These are phyloP conservation scores for Lathyrus aphaca DNA, from an alignment of 306 rosid genomes.

Conservation along the genomic window DNA sequence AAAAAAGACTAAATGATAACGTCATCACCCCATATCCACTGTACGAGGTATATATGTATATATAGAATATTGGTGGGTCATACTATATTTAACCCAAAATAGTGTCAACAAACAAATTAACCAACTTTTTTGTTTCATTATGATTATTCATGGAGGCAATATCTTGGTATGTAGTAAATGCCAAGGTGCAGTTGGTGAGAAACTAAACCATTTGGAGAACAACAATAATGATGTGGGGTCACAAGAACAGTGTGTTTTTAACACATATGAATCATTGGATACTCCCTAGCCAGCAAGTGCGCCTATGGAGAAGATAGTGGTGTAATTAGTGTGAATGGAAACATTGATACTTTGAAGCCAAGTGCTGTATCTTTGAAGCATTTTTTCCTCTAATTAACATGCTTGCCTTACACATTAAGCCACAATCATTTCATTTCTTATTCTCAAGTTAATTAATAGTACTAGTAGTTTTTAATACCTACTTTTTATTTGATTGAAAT, in stretches of 20 bases:
- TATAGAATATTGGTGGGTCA: slow-evolving; percentile 31
- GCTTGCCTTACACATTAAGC: slow-evolving; percentile 72
- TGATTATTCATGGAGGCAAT: slow-evolving; percentile 5
- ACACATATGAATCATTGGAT: slow-evolving; percentile 21
- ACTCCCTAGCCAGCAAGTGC: slow-evolving; percentile 25
- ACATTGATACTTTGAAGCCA: slow-evolving; percentile 40
- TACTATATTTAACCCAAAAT: slow-evolving; percentile 7
- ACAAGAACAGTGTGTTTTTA: slow-evolving; percentile 31
- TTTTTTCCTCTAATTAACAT: slow-evolving; percentile 46
- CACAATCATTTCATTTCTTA: slow-evolving; percentile 56
- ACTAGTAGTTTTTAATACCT: no score
- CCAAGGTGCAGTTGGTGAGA: slow-evolving; percentile 43
- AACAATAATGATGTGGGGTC: slow-evolving; percentile 45
- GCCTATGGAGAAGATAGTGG: slow-evolving; percentile 20
- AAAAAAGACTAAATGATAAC: not conserved
- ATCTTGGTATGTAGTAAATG: slow-evolving; percentile 12
- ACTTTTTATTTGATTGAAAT: no score
- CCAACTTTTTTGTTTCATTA: slow-evolving; percentile 34
- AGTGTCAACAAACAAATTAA: slow-evolving; percentile 10
- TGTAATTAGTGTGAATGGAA: slow-evolving; percentile 40
- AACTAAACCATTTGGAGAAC: slow-evolving; percentile 19
- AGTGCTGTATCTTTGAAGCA: slow-evolving; percentile 54
- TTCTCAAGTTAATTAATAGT: not conserved
- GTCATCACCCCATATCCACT: slow-evolving; percentile 20
- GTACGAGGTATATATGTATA: slow-evolving; percentile 36